These are phyloP conservation scores for Tarenaya hassleriana DNA, from an alignment of 345 rosid genomes.

Conservation along the genomic window DNA sequence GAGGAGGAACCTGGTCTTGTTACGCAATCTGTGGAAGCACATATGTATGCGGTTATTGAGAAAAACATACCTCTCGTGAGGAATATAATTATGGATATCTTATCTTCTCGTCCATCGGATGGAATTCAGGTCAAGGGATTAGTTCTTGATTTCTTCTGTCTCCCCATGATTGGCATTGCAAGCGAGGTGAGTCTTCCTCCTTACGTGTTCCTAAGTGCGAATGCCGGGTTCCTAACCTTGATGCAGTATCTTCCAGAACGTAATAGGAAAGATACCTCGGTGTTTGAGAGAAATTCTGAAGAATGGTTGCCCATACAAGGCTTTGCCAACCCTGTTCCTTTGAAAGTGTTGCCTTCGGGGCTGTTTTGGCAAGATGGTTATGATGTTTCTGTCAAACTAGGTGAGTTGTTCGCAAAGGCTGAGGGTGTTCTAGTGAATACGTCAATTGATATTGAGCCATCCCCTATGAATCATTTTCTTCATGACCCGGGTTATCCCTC, in stretches of 20 bases:
- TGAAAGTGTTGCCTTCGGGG: conserved; percentile 33
- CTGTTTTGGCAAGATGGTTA: conserved; percentile 36
- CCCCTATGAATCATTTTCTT: conserved; percentile 27
- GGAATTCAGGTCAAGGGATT: conserved; percentile 32
- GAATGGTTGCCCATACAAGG: conserved; percentile 32
- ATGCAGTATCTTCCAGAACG: conserved; percentile 32
- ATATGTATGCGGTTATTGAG: conserved; percentile 13
- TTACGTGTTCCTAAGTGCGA: conserved; percentile 40
- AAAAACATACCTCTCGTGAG: conserved; percentile 23
- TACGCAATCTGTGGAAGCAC: conserved; percentile 22
- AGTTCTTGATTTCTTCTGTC: conserved; percentile 42
- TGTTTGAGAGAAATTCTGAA: conserved; percentile 20
- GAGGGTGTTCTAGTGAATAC: conserved; percentile 41
- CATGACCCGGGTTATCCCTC: conserved; percentile 24
- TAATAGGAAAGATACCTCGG: conserved; percentile 23
- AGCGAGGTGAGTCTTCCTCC: conserved; percentile 37
- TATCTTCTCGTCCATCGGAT: conserved; percentile 21
- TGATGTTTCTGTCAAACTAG: conserved; percentile 25
- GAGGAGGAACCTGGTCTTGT: conserved; percentile 14
- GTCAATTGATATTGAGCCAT: conserved; percentile 40
- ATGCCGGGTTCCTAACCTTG: conserved; percentile 36
- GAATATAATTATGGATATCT: conserved; percentile 16
- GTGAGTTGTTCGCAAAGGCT: conserved; percentile 34
- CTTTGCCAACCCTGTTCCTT: conserved; percentile 36
- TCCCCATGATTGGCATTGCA: conserved; percentile 37